Conservation (phyloP, 2,329 filamentous ascomycete species). For the Xylariaceae sp. region DNA sequence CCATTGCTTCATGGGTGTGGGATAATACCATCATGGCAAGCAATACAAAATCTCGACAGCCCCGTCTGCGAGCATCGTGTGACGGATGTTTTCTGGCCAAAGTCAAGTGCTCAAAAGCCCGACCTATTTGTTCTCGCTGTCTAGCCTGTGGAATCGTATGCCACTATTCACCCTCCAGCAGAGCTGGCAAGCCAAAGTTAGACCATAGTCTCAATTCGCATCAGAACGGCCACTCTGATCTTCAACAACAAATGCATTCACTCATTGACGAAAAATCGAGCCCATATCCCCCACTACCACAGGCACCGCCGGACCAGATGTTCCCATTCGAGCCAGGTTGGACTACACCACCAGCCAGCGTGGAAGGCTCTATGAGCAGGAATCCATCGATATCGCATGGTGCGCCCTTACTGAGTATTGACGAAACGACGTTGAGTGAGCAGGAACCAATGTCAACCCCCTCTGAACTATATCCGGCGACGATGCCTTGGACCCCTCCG, state of each 20-base stretch:
- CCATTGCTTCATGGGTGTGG: background rate
- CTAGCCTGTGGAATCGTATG: slow-evolving; percentile 47
- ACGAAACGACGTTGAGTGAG: slow-evolving; percentile 24
- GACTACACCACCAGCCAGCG: slow-evolving; percentile 35
- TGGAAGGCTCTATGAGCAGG: slow-evolving; percentile 32
- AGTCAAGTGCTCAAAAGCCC: slow-evolving; percentile 52
- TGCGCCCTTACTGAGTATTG: slow-evolving; percentile 29
- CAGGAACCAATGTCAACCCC: slow-evolving; percentile 24
- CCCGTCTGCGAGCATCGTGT: slow-evolving; percentile 46
- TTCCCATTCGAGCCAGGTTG: slow-evolving; percentile 38
- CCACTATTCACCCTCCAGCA: slow-evolving; percentile 49
- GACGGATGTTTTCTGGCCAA: slow-evolving; percentile 54
- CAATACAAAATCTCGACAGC: slow-evolving; percentile 34
- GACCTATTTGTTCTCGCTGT: slow-evolving; percentile 52
- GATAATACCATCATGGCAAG: slow-evolving; percentile 16
- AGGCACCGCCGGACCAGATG: slow-evolving; percentile 26
- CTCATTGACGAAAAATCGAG: slow-evolving; percentile 29
- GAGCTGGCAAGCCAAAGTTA: slow-evolving; percentile 47
- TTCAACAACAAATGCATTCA: slow-evolving; percentile 17
- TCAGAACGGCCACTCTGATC: slow-evolving; percentile 16
- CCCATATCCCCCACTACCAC: slow-evolving; percentile 25
- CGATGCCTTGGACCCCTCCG: slow-evolving; percentile 39
- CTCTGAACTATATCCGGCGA: slow-evolving; percentile 33
- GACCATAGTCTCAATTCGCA: slow-evolving; percentile 21
- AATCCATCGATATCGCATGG: slow-evolving; percentile 34